Percentiles rank a stretch among this genome's conserved stretches.
phyloP scores from a whole-genome alignment of 2,329 filamentous ascomycete genomes.

The Botrytis deweyae region DNA sequence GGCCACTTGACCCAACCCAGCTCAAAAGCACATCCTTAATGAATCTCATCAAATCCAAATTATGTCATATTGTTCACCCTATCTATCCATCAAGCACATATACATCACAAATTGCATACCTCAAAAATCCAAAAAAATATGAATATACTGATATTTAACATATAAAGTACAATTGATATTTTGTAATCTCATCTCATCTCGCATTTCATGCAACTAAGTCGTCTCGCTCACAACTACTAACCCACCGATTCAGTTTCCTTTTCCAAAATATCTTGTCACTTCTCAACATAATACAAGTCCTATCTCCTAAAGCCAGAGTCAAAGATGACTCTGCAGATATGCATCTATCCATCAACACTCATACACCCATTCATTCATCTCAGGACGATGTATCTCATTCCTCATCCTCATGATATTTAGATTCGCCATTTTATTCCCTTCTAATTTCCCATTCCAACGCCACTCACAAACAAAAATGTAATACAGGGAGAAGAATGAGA shows the following conservation, averaged over 20 bases:
- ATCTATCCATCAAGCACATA: not conserved
- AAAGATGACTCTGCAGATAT: no score
- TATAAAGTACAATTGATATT: not conserved
- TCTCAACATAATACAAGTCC: not conserved
- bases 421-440: conserved; percentile 18
- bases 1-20: not conserved
- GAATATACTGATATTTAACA: not conserved
- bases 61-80: not conserved
- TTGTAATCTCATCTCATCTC: conserved; percentile 1
- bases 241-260: not conserved
- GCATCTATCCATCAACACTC: not conserved
- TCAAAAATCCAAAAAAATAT: not conserved
- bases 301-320: not conserved
- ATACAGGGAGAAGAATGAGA: conserved; percentile 2
- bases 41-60: not conserved
- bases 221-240: not conserved
- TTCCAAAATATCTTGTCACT: not conserved
- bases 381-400: not conserved
- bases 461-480: not conserved
- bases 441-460: not conserved
- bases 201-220: not conserved
- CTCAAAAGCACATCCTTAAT: not conserved
- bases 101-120: not conserved
- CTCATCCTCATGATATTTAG: conserved; percentile 7
- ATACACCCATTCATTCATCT: not conserved